These are phyloP conservation scores for Lumnitzera racemosa DNA, from an alignment of 345 rosid genomes.

Conservation along the genomic window DNA sequence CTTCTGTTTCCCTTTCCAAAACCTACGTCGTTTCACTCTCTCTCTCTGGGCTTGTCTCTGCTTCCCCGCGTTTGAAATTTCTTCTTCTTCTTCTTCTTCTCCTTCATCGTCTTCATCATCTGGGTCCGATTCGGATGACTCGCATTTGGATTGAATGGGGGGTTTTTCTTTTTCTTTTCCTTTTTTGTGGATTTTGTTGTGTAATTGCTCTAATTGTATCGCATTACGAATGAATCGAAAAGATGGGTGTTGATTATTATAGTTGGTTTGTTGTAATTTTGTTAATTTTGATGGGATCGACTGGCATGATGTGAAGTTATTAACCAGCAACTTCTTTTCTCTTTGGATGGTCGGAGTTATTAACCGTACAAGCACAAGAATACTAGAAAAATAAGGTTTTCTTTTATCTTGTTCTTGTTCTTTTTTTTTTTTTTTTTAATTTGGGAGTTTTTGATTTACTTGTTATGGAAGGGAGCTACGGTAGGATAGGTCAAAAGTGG, in stretches of 20 bases:
- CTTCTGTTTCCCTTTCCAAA: conserved; percentile 57
- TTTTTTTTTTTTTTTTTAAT: too few relatives aligned
- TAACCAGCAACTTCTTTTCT: too few relatives aligned
- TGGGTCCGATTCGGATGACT: conserved; percentile 6
- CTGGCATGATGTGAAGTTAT: too few relatives aligned
- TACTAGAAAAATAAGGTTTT: too few relatives aligned
- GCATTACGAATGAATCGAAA: neutral
- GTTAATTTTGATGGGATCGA: too few relatives aligned
- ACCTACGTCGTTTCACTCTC: conserved; percentile 51
- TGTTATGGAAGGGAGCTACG: too few relatives aligned
- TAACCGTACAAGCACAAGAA: too few relatives aligned
- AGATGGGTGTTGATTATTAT: neutral
- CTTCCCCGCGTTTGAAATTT: conserved; percentile 26
- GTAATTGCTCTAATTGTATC: neutral
- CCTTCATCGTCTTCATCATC: conserved; percentile 4
- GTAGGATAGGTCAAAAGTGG: too few relatives aligned
- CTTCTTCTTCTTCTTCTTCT: conserved; percentile 9
- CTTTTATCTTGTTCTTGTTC: too few relatives aligned
- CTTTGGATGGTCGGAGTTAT: too few relatives aligned
- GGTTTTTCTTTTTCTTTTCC: neutral
- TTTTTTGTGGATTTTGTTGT: neutral
- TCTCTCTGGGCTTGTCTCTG: conserved; percentile 56
- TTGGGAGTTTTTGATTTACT: too few relatives aligned
- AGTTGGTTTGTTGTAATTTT: too few relatives aligned
- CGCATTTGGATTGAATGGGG: conserved; percentile 33